Conservation (phyloP, 768 basidiomycete genomes). For the Serendipita indica region DNA sequence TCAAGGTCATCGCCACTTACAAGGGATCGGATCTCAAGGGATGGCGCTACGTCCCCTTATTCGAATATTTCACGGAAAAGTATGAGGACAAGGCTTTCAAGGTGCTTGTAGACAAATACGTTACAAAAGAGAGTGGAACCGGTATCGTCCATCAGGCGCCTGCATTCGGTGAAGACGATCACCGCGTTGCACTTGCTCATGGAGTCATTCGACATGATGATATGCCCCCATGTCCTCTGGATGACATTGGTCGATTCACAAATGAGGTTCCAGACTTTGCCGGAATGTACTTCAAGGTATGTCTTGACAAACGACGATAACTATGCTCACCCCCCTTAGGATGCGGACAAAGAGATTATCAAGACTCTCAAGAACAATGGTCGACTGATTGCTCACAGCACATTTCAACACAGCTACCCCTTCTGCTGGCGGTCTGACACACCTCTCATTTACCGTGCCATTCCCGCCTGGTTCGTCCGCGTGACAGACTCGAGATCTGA, state of each 20-base stretch:
- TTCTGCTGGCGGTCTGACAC: conserved; percentile 99
- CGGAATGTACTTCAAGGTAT: conserved; percentile 79
- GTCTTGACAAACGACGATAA: background rate
- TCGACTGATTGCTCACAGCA: conserved; percentile 74
- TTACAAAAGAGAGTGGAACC: conserved; percentile 85
- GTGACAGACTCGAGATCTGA: conserved; percentile 75
- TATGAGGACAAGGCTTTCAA: conserved; percentile 84
- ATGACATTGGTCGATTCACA: conserved; percentile 80
- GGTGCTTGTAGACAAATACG: conserved; percentile 82
- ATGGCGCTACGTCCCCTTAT: conserved; percentile 88
- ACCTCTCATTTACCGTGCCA: conserved; percentile 88
- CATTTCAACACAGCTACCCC: conserved; percentile 81
- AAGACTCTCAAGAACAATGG: conserved; percentile 78
- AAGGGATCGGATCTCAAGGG: conserved; percentile 88
- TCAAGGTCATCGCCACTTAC: conserved; percentile 78
- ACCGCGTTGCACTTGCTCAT: conserved; percentile 76
- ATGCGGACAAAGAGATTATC: conserved; percentile 88
- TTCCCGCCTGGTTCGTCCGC: conserved; percentile 91
- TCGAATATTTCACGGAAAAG: conserved; percentile 94
- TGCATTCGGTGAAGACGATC: conserved; percentile 97
- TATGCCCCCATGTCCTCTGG: conserved; percentile 91
- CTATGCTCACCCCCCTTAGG: conserved; percentile 28
- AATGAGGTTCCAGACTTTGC: conserved; percentile 78
- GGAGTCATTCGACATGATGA: conserved; percentile 76
- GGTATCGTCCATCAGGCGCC: conserved; percentile 99